Evolutionary conservation across 2,329 filamentous ascomycete genomes (phyloP).

Genomic region (Fusarium graminum): DNA sequence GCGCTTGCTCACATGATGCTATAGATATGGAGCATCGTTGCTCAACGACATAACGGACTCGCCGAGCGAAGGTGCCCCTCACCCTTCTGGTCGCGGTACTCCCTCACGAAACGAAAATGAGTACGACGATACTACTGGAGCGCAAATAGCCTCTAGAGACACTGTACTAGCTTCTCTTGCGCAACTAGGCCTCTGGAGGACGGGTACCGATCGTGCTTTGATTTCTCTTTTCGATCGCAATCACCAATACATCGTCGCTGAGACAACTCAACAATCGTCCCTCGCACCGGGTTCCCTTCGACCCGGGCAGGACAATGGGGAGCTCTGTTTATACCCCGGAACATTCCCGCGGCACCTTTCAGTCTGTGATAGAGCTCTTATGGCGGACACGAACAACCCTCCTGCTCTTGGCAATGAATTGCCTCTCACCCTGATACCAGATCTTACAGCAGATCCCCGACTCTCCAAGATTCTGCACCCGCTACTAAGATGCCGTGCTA

Average conservation of each 20-base stretch:
- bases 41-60: conserved; percentile 22
- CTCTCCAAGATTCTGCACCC: conserved; percentile 48
- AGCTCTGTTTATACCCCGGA: conserved; percentile 47
- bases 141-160: conserved; percentile 44
- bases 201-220: conserved; percentile 58
- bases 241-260: conserved; percentile 64
- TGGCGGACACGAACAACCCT: conserved; percentile 5
- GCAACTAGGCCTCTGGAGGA: conserved; percentile 61
- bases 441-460: conserved; percentile 51
- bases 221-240: conserved; percentile 65
- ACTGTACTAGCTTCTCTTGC: conserved; percentile 61
- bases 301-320: conserved; percentile 17
- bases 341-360: conserved; percentile 48
- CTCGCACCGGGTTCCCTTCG: conserved; percentile 52
- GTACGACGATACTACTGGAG: not conserved
- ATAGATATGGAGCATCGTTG: conserved; percentile 32
- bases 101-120: not conserved
- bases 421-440: conserved; percentile 53
- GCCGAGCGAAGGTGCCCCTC: conserved; percentile 22
- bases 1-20: conserved; percentile 1
- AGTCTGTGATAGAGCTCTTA: conserved; percentile 49
- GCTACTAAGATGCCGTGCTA: conserved; percentile 33
- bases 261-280: conserved; percentile 57
- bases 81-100: not conserved
- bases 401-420: conserved; percentile 30